These are phyloP conservation scores for Puccinia triticina DNA, from an alignment of 1,284 basidiomycete species.

Conservation along the genomic window DNA sequence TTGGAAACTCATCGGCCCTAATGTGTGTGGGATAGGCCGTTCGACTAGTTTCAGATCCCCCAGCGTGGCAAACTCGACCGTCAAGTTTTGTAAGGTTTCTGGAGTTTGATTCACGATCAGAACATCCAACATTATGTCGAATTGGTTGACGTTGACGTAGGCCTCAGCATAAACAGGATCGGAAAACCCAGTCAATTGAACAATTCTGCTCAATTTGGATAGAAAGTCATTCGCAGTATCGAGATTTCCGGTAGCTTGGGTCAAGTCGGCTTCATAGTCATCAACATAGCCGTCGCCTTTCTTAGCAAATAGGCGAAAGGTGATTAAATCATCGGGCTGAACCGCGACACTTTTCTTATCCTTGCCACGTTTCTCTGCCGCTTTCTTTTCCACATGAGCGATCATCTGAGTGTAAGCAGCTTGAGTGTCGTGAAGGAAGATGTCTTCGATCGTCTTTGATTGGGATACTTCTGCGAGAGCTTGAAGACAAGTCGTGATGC, in stretches of 20 bases:
- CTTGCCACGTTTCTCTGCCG: constrained; percentile 82
- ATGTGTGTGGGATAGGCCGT: constrained; percentile 85
- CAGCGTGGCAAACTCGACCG: constrained; percentile 94
- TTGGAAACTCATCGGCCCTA: constrained; percentile 96
- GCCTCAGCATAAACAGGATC: constrained; percentile 98
- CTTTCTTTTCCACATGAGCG: constrained; percentile 83
- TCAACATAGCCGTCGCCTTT: constrained; percentile 72
- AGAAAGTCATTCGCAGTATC: constrained; percentile 89
- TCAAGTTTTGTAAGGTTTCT: constrained; percentile 93
- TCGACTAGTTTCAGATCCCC: constrained; percentile 98
- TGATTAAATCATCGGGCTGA: constrained; percentile 89
- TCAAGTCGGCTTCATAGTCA: constrained; percentile 85
- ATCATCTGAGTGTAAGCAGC: constrained; percentile 94
- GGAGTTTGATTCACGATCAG: constrained; percentile 94
- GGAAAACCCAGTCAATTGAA: constrained; percentile 96
- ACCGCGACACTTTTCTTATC: constrained; percentile 71
- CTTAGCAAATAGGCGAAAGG: constrained; percentile 92
- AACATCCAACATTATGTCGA: constrained; percentile 96
- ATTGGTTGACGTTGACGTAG: constrained; percentile 96
- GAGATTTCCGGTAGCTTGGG: constrained; percentile 81
- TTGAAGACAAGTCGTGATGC: constrained; percentile 95
- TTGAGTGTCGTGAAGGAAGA: constrained; percentile 92
- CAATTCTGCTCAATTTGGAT: constrained; percentile 90
- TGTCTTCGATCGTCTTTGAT: constrained; percentile 71
- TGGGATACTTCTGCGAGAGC: constrained; percentile 74